Percentiles rank a stretch among this genome's conserved stretches.
Evolutionary conservation across 768 basidiomycete species (phyloP).

Genomic region (Lactarius evosmus): DNA sequence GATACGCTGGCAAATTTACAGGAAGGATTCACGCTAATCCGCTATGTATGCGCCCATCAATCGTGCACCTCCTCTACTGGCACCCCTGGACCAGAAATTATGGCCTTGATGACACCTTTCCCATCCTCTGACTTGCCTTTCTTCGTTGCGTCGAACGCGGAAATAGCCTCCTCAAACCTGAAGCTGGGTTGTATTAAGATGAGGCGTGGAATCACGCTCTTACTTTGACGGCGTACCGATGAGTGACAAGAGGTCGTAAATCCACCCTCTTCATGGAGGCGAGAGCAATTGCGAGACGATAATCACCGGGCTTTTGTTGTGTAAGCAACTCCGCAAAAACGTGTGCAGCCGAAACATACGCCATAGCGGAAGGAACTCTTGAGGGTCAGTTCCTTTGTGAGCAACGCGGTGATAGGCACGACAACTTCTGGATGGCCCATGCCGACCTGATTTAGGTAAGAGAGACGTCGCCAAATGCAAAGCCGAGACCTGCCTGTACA

Average conservation of each 20-base stretch:
- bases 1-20: neutral
- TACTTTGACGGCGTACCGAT: slow-evolving; percentile 52
- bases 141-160: slow-evolving; percentile 80
- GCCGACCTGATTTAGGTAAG: slow-evolving; percentile 62
- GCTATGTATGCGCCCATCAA: neutral
- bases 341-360: slow-evolving; percentile 38
- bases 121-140: slow-evolving; percentile 82
- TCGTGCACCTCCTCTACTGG: slow-evolving; percentile 36
- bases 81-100: slow-evolving; percentile 80
- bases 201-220: neutral
- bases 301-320: slow-evolving; percentile 67
- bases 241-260: slow-evolving; percentile 85
- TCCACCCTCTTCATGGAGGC: slow-evolving; percentile 80
- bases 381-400: slow-evolving; percentile 74
- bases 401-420: slow-evolving; percentile 66
- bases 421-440: slow-evolving; percentile 78
- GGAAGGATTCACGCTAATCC: neutral
- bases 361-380: slow-evolving; percentile 94
- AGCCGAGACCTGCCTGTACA: slow-evolving; percentile 50
- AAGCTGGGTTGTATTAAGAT: slow-evolving; percentile 42
- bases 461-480: neutral
- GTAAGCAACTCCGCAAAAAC: slow-evolving; percentile 9
- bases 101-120: slow-evolving; percentile 82
- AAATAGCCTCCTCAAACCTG: slow-evolving; percentile 69
- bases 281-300: slow-evolving; percentile 79